Percentiles rank a stretch among this genome's conserved stretches.
phyloP scores from a whole-genome alignment of 2,329 filamentous ascomycete genomes.

The Colletotrichum tabaci region DNA sequence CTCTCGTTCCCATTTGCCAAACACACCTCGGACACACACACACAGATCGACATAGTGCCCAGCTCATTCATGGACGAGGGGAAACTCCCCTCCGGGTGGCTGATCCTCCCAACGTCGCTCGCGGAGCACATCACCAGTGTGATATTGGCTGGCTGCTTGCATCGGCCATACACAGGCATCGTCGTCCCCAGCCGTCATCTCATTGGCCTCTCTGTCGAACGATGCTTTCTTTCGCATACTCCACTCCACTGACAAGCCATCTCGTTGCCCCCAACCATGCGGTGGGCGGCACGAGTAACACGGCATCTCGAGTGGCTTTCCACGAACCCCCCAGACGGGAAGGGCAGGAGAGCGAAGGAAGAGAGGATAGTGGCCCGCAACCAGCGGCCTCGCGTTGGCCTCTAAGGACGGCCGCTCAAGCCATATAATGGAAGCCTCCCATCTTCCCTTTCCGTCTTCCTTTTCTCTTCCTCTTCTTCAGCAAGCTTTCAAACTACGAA shows the following conservation, averaged over 20 bases:
- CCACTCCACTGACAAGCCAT: conserved; percentile 36
- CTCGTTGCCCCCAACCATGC: conserved; percentile 32
- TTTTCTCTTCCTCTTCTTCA: conserved; percentile 69
- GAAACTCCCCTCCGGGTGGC: conserved; percentile 22
- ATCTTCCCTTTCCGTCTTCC: conserved; percentile 54
- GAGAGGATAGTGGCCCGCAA: conserved; percentile 18
- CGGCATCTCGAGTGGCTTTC: conserved; percentile 36
- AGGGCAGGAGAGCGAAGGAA: neutral
- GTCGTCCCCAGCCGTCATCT: conserved; percentile 18
- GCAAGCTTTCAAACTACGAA: conserved; percentile 74
- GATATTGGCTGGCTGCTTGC: conserved; percentile 41
- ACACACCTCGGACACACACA: conserved; percentile 19
- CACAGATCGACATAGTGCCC: conserved; percentile 16
- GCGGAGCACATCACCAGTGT: conserved; percentile 41
- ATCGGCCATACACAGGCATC: conserved; percentile 41
- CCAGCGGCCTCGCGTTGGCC: conserved; percentile 32
- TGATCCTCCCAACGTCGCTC: conserved; percentile 31
- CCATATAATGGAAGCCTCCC: conserved; percentile 53
- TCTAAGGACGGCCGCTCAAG: conserved; percentile 34
- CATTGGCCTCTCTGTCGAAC: conserved; percentile 39
- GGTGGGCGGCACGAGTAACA: conserved; percentile 33
- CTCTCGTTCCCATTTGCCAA: conserved; percentile 36
- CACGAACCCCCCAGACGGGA: conserved; percentile 24
- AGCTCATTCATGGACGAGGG: conserved; percentile 29
- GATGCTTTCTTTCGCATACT: conserved; percentile 32